These are phyloP conservation scores for Inga leiocalycina DNA, from an alignment of 306 rosid genomes.

Conservation along the genomic window DNA sequence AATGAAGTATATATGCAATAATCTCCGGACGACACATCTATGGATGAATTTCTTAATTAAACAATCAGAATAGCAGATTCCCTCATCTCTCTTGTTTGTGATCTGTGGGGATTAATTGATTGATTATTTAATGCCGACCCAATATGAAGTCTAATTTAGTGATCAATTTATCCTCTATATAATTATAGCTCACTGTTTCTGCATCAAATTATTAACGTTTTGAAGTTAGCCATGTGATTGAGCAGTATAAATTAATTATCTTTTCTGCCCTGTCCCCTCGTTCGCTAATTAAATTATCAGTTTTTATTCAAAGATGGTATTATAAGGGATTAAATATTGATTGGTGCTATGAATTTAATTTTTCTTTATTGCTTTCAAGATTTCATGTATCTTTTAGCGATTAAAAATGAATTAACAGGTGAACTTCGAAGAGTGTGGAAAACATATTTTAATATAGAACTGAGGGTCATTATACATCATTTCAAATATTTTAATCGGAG, in stretches of 20 bases:
- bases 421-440: not conserved
- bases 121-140: not conserved
- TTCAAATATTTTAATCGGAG: not conserved
- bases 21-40: not conserved
- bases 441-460: not conserved
- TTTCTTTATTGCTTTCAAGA: not conserved
- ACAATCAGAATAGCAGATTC: not conserved
- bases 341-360: not conserved
- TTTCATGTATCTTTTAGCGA: not conserved
- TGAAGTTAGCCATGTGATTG: slow-evolving; percentile 7
- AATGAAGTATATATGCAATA: not conserved
- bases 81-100: not conserved
- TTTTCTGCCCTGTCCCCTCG: not conserved
- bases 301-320: slow-evolving; percentile 7
- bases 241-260: not conserved
- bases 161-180: not conserved
- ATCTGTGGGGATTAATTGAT: not conserved
- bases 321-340: not conserved
- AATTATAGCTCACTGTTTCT: slow-evolving; percentile 4
- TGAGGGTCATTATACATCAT: not conserved
- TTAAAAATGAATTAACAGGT: not conserved
- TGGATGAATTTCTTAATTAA: not conserved
- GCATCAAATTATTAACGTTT: slow-evolving; percentile 31
- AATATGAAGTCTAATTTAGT: not conserved
- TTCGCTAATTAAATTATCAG: not conserved